phyloP scores from a whole-genome alignment of 1,284 basidiomycete species.

The Papiliotrema flavescens region DNA sequence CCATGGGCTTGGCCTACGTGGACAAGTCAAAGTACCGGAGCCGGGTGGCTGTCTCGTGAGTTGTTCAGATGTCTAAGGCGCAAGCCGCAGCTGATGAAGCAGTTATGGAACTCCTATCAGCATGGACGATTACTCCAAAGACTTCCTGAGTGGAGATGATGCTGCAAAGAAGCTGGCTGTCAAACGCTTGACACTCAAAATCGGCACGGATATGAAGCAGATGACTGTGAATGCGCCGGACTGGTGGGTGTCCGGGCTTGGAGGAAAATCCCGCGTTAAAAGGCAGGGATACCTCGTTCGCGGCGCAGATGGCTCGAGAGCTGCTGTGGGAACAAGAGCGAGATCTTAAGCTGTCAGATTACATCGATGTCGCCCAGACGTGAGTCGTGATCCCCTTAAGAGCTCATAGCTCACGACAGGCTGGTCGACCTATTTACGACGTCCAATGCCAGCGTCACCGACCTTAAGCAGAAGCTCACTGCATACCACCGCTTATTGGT shows the following conservation, averaged over 20 bases:
- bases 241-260: constrained; percentile 58
- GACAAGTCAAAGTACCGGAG: constrained; percentile 93
- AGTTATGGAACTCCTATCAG: constrained; percentile 79
- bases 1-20: constrained; percentile 86
- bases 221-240: constrained; percentile 87
- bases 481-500: constrained; percentile 84
- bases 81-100: constrained; percentile 7
- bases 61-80: constrained; percentile 2
- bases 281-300: constrained; percentile 75
- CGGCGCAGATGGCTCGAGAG: constrained; percentile 82
- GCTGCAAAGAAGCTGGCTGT: constrained; percentile 74
- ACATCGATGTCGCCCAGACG: constrained; percentile 83
- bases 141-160: constrained; percentile 69
- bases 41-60: constrained; percentile 54
- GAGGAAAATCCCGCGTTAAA: neutral
- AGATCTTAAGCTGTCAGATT: constrained; percentile 71
- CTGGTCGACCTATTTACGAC: constrained; percentile 78
- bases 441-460: constrained; percentile 56
- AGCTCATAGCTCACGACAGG: constrained; percentile 48
- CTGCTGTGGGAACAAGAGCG: constrained; percentile 78
- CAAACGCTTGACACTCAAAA: constrained; percentile 72
- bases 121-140: constrained; percentile 67
- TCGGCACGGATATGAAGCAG: constrained; percentile 67
- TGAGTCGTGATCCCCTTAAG: constrained; percentile 49
- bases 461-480: constrained; percentile 66